Evolutionary conservation across 2,329 filamentous ascomycete genomes (phyloP).

Genomic region (Paecilomyces sp.): DNA sequence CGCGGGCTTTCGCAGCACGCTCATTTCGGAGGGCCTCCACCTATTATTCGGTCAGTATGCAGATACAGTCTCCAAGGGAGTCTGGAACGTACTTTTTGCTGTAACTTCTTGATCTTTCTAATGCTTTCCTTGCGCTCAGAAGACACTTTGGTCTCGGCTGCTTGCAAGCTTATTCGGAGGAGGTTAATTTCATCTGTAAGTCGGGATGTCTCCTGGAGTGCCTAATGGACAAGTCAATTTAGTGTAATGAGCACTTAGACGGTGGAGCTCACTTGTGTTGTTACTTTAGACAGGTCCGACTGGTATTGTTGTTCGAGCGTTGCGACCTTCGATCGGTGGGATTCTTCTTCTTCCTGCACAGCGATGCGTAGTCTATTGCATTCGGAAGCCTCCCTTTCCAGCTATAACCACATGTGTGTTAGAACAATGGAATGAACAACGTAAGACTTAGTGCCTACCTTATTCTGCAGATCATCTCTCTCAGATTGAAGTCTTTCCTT

Average conservation of each 20-base stretch:
- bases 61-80: not conserved
- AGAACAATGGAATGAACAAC: not conserved
- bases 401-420: constrained; percentile 10
- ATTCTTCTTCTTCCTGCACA: constrained; percentile 14
- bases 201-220: constrained; percentile 11
- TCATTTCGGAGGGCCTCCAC: constrained; percentile 28
- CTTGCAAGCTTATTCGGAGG: constrained; percentile 19
- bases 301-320: constrained; percentile 14
- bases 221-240: constrained; percentile 1
- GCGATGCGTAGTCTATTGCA: constrained; percentile 12
- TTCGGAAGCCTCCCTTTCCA: constrained; percentile 15
- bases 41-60: constrained; percentile 10
- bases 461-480: constrained; percentile 11
- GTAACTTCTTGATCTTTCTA: constrained; percentile 22
- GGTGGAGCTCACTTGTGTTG: constrained; percentile 14
- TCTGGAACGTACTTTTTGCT: constrained; percentile 22
- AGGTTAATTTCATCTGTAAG: constrained; percentile 18
- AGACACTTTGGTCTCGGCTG: constrained; percentile 13
- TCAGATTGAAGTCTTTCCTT: constrained; percentile 12
- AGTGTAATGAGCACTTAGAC: not conserved
- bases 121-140: constrained; percentile 24
- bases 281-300: constrained; percentile 10
- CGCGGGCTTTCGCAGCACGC: constrained; percentile 27
- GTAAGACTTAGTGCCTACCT: constrained; percentile 11
- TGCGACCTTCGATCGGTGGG: constrained; percentile 12